Evolutionary conservation across 768 basidiomycete species (phyloP).

Genomic region (Saitozyma podzolica): DNA sequence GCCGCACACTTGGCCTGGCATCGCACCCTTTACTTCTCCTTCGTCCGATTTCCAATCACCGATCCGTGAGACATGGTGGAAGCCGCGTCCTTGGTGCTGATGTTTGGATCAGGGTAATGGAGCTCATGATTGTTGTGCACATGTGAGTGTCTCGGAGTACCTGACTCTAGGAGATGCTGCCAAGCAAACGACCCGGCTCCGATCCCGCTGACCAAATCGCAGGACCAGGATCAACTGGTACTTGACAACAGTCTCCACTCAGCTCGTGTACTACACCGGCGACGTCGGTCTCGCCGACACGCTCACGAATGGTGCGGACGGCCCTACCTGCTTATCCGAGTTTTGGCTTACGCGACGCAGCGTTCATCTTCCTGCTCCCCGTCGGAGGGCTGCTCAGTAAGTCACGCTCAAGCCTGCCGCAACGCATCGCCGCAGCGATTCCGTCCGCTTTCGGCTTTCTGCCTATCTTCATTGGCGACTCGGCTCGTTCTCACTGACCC

Average conservation of each 20-base stretch:
- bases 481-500: neutral
- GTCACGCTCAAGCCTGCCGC: neutral
- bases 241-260: slow-evolving; percentile 49
- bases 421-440: neutral
- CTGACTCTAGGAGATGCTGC: too few species aligned
- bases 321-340: neutral
- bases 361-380: slow-evolving; percentile 54
- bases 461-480: too few species aligned
- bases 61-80: neutral
- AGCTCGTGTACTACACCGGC: slow-evolving; percentile 50
- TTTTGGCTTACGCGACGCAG: slow-evolving; percentile 17
- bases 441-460: too few species aligned
- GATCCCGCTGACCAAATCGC: too few species aligned
- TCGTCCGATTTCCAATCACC: too few species aligned
- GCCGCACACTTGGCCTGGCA: too few species aligned
- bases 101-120: slow-evolving; percentile 18
- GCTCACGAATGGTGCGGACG: slow-evolving; percentile 35
- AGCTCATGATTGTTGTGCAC: slow-evolving; percentile 44
- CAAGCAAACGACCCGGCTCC: neutral
- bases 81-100: neutral
- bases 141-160: slow-evolving; percentile 33
- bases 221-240: slow-evolving; percentile 54
- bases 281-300: slow-evolving; percentile 38
- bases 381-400: slow-evolving; percentile 51
- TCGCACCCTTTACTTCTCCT: neutral